Base-by-base conservation (phyloP, 2,329 filamentous ascomycete genomes). In the Blumeriella jaapii region DNA sequence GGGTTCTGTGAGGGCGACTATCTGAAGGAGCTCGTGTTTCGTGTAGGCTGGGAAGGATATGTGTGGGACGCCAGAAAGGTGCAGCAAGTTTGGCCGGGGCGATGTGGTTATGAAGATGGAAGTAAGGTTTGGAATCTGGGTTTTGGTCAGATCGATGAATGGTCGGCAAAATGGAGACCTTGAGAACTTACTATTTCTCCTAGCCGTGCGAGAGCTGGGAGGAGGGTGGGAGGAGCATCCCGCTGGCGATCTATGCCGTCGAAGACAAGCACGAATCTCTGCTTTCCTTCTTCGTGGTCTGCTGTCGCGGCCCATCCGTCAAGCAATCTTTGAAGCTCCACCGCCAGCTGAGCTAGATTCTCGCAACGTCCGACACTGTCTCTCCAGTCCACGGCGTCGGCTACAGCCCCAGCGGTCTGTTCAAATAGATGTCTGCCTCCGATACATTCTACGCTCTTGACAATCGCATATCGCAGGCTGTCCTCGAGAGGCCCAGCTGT, bases 171-270 rank as follows among this genome's bases (percentile, higher is more conserved):
- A n/a, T 24, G 10, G 22, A 24, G 22, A 24, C 12, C 9, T 8
- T 8, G 22, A n/a, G 22, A 4, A n/a, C 22, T 24, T 61, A 91
- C 83, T 41, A 79, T 69, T 57, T 95, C 86, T 10, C 82, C 80
- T 13, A 98, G 59, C 41, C 87, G 71, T 14, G 82, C 83, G 42
- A 98, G 61, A 9, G 83, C 86, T 19, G 87, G 78, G 4, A 94
- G 61, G 10, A 96, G 61, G 1, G 84, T 93, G 2, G 75, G 69
- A 5, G 82, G 74, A 5, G 81, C 75, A 53, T 96, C 89, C 51
- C 80, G 69, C 56, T 94, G 82, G 43, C 69, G 72, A 56, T 96
- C 89, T 38, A 96, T 78, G 8, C 76, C 83, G 62, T 96, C 91
- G 44, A 96, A 69, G 8, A 95, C 82, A 39, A 96, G 59, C 6